A percentile compares a stretch with the other conserved stretches of the same genome.
Evolutionary conservation across 2,329 filamentous ascomycete species (phyloP).

Genomic region (Purpureocillium lavendulum): DNA sequence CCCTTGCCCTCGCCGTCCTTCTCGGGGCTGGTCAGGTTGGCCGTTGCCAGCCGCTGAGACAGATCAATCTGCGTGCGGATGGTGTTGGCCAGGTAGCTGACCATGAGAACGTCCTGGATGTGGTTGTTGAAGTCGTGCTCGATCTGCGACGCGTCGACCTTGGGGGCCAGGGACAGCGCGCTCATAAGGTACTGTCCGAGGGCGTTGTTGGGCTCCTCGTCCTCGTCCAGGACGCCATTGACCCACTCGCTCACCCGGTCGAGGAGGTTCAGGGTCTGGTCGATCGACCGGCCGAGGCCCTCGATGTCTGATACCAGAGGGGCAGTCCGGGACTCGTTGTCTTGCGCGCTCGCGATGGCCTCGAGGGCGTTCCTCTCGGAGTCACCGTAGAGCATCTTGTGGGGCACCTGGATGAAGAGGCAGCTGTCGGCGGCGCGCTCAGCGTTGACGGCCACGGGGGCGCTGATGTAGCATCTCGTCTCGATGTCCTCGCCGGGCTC

Average conservation of each 20-base stretch:
- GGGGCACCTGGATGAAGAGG: conserved; percentile 93
- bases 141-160: conserved; percentile 84
- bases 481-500: conserved; percentile 82
- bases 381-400: conserved; percentile 86
- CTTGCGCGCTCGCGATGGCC: conserved; percentile 73
- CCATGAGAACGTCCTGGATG: conserved; percentile 96
- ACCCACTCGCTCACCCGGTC: conserved; percentile 91
- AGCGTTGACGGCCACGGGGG: conserved; percentile 87
- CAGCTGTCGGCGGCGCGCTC: conserved; percentile 95
- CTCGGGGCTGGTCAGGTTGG: conserved; percentile 47
- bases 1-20: conserved; percentile 41
- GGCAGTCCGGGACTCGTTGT: conserved; percentile 65
- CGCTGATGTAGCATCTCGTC: conserved; percentile 88
- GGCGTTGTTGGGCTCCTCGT: conserved; percentile 79
- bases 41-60: conserved; percentile 86
- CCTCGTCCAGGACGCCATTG: conserved; percentile 88
- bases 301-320: conserved; percentile 82
- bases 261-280: conserved; percentile 81
- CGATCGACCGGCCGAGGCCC: conserved; percentile 73
- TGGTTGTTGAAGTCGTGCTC: conserved; percentile 99
- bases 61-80: conserved; percentile 98
- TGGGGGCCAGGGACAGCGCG: conserved; percentile 83
- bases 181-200: conserved; percentile 94
- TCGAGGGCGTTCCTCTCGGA: conserved; percentile 61
- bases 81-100: conserved; percentile 96